phyloP scores from a whole-genome alignment of 805 yeast genomes.

The Isabelozyma gotoi region DNA sequence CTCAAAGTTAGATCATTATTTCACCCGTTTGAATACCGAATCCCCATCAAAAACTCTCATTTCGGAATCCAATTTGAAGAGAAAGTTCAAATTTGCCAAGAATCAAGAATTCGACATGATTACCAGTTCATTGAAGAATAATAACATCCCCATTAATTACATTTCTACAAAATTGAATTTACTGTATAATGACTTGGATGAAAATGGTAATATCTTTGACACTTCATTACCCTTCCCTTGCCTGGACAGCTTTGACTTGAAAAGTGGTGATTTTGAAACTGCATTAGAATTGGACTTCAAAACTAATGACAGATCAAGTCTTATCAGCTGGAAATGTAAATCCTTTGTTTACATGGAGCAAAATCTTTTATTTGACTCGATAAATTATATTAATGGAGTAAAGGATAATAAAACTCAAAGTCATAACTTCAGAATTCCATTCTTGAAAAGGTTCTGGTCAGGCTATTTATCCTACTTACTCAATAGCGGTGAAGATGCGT shows the following conservation, averaged over 20 bases:
- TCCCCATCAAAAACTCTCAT: constrained; percentile 3
- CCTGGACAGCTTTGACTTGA: constrained; percentile 8
- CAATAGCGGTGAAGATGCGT: constrained; percentile 26
- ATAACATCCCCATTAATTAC: constrained; percentile 17
- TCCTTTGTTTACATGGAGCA: constrained; percentile 20
- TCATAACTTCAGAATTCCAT: constrained; percentile 33
- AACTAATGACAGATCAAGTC: constrained; percentile 3
- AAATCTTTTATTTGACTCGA: constrained; percentile 17
- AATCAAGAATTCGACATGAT: not conserved
- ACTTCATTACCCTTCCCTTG: not conserved
- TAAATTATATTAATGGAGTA: constrained; percentile 35
- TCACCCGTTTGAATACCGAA: constrained; percentile 5
- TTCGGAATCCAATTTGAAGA: constrained; percentile 3
- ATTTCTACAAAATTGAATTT: constrained; percentile 15
- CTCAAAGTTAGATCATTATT: constrained; percentile 6
- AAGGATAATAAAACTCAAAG: constrained; percentile 9
- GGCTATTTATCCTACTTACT: constrained; percentile 35
- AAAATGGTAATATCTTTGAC: not conserved
- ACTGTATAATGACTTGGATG: not conserved
- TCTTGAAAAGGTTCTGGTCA: constrained; percentile 36
- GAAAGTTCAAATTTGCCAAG: constrained; percentile 4
- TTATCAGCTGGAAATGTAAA: constrained; percentile 29
- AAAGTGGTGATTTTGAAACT: constrained; percentile 23
- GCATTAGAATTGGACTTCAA: constrained; percentile 16
- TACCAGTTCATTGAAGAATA: constrained; percentile 3